A percentile compares a stretch with the other conserved stretches of the same genome.
These are phyloP conservation scores for Tephrocybe sp. DNA, from an alignment of 768 basidiomycete genomes.

Conservation along the genomic window DNA sequence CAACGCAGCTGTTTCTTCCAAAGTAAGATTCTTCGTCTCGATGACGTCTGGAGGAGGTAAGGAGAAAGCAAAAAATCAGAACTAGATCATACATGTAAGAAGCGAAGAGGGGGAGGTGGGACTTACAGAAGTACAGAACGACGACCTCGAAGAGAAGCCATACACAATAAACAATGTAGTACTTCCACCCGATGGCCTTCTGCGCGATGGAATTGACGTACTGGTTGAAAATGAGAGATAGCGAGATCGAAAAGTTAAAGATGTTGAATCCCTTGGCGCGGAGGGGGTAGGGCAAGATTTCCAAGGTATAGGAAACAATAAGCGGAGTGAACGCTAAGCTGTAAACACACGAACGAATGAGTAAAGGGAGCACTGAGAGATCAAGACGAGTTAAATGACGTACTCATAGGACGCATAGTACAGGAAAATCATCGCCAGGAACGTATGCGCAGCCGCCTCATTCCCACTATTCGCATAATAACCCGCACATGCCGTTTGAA, in stretches of 20 bases:
- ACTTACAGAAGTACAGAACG: constrained; percentile 57
- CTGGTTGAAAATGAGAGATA: too few species aligned
- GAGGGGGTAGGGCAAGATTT: constrained; percentile 16
- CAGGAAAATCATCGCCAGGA: too few species aligned
- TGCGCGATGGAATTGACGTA: constrained; percentile 11
- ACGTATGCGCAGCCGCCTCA: constrained; percentile 1
- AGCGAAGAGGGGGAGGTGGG: neutral
- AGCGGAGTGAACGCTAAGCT: constrained; percentile 29
- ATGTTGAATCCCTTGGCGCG: constrained; percentile 17
- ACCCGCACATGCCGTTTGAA: constrained; percentile 46
- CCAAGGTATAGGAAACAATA: constrained; percentile 28
- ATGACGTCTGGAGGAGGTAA: constrained; percentile 37
- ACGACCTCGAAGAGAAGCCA: constrained; percentile 67
- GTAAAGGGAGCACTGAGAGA: constrained; percentile 12
- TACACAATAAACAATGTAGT: constrained; percentile 72
- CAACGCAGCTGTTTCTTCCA: too few species aligned
- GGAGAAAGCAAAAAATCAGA: neutral
- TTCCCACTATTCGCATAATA: neutral
- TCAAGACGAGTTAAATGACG: constrained; percentile 15
- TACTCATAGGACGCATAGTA: too few species aligned
- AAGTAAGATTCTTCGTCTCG: constrained; percentile 40
- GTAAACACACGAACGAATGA: neutral
- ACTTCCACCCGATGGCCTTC: constrained; percentile 61
- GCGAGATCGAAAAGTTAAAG: too few species aligned
- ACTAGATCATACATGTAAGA: too few species aligned